These are phyloP conservation scores for Xylariales sp. DNA, from an alignment of 2,329 filamentous ascomycete genomes.

Conservation along the genomic window DNA sequence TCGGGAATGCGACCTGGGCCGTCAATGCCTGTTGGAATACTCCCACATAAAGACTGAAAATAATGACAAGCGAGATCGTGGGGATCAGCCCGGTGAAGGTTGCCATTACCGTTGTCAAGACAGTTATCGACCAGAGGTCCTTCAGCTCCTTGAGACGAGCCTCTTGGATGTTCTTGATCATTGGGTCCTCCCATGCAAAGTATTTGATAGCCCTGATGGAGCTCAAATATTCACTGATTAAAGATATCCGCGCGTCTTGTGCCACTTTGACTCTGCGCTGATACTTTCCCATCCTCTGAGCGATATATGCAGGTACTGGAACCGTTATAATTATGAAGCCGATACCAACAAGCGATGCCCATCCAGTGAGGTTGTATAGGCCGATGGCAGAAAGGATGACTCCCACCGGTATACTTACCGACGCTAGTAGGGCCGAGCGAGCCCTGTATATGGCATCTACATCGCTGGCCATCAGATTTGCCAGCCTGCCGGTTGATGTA, in stretches of 20 bases:
- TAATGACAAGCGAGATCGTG: conserved; percentile 45
- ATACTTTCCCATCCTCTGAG: conserved; percentile 42
- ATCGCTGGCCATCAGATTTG: conserved; percentile 56
- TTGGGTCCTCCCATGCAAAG: conserved; percentile 54
- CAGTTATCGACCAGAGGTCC: conserved; percentile 47
- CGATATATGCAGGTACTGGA: conserved; percentile 46
- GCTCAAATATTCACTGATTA: conserved; percentile 52
- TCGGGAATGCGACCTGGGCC: conserved; percentile 54
- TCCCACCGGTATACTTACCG: conserved; percentile 40
- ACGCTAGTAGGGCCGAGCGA: conserved; percentile 44
- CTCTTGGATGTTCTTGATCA: conserved; percentile 44
- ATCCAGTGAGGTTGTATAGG: conserved; percentile 51
- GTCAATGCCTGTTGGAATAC: conserved; percentile 43
- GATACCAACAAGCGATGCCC: conserved; percentile 50
- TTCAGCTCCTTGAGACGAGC: conserved; percentile 48
- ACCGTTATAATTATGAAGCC: conserved; percentile 40
- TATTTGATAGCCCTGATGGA: conserved; percentile 58
- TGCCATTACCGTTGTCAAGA: conserved; percentile 38
- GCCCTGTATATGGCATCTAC: conserved; percentile 49
- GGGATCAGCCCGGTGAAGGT: conserved; percentile 49
- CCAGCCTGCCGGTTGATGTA: conserved; percentile 45
- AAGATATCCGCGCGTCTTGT: conserved; percentile 52
- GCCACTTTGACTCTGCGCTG: conserved; percentile 49
- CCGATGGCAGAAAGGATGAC: conserved; percentile 43
- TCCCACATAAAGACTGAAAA: conserved; percentile 48